Percentiles rank a stretch among this genome's conserved stretches.
These are phyloP conservation scores for Lagerstroemia speciosa DNA, from an alignment of 345 rosid genomes.

Conservation along the genomic window DNA sequence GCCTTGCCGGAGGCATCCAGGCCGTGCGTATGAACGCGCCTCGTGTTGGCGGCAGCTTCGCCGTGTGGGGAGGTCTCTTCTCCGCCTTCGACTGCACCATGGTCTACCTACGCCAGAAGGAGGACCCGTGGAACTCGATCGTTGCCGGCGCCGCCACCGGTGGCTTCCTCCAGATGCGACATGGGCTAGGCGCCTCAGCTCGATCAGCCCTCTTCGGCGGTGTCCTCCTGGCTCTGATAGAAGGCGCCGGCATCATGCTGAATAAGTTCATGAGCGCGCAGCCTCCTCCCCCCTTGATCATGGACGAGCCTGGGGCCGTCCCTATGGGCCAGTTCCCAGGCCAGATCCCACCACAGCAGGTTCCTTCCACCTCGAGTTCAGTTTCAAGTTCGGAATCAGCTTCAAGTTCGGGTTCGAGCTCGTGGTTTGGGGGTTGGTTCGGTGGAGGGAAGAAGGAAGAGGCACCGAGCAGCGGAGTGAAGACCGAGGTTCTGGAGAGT, in stretches of 20 bases:
- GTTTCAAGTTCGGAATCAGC: constrained; percentile 11
- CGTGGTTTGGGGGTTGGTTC: constrained; percentile 52
- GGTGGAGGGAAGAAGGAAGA: constrained; percentile 46
- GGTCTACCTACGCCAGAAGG: constrained; percentile 77
- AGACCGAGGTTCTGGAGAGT: constrained; percentile 60
- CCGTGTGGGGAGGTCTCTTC: constrained; percentile 76
- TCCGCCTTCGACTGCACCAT: constrained; percentile 72
- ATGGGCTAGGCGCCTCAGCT: constrained; percentile 42
- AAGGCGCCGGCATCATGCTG: constrained; percentile 52
- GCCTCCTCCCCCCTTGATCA: constrained; percentile 30
- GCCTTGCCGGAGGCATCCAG: constrained; percentile 60
- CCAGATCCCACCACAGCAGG: constrained; percentile 8
- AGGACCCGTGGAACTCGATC: constrained; percentile 90
- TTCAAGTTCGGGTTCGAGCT: constrained; percentile 25
- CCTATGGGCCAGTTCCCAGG: constrained; percentile 25
- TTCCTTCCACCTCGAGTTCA: constrained; percentile 6
- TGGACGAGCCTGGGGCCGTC: constrained; percentile 32
- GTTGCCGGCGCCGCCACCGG: constrained; percentile 78
- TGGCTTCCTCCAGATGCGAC: constrained; percentile 62
- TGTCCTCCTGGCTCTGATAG: constrained; percentile 48
- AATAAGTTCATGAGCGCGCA: constrained; percentile 37
- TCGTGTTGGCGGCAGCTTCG: constrained; percentile 60
- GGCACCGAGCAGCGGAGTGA: constrained; percentile 26
- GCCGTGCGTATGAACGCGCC: constrained; percentile 77
- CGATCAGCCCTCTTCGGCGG: constrained; percentile 53